These are phyloP conservation scores for Zygosaccharomyces sapae DNA, from an alignment of 1,139 yeast species.

Conservation along the genomic window DNA sequence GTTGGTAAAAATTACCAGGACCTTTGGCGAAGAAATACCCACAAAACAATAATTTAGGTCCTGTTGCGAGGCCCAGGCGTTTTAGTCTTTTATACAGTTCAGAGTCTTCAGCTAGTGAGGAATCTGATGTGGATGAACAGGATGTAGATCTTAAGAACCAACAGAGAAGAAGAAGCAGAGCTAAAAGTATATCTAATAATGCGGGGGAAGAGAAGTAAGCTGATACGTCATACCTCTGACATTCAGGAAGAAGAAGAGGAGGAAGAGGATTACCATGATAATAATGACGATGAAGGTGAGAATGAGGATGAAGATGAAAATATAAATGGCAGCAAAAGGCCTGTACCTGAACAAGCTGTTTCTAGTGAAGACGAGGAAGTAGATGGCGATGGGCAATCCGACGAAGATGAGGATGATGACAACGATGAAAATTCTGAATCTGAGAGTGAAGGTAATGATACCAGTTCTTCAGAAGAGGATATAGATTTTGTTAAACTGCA, in stretches of 20 bases:
- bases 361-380: too few relatives aligned
- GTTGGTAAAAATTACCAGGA: constrained; percentile 27
- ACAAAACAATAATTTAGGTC: not conserved
- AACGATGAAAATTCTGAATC: constrained; percentile 40
- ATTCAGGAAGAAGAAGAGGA: constrained; percentile 22
- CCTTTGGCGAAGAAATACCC: constrained; percentile 2
- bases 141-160: constrained; percentile 8
- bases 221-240: constrained; percentile 25
- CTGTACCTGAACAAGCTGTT: constrained; percentile 22
- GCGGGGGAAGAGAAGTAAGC: constrained; percentile 33
- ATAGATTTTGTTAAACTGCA: constrained; percentile 68
- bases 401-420: constrained; percentile 29
- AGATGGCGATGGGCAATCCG: constrained; percentile 24
- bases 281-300: not conserved
- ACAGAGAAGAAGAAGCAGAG: constrained; percentile 19
- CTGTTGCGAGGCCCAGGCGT: constrained; percentile 31
- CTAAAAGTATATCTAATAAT: constrained; percentile 24
- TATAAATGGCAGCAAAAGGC: not conserved
- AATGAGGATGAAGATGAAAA: too few relatives aligned
- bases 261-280: constrained; percentile 20
- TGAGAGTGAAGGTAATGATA: constrained; percentile 39
- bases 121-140: constrained; percentile 23
- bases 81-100: constrained; percentile 36
- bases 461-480: constrained; percentile 62
- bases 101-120: constrained; percentile 33